phyloP scores from a whole-genome alignment of 164 flowering plant species.

The Buxus sempervirens region DNA sequence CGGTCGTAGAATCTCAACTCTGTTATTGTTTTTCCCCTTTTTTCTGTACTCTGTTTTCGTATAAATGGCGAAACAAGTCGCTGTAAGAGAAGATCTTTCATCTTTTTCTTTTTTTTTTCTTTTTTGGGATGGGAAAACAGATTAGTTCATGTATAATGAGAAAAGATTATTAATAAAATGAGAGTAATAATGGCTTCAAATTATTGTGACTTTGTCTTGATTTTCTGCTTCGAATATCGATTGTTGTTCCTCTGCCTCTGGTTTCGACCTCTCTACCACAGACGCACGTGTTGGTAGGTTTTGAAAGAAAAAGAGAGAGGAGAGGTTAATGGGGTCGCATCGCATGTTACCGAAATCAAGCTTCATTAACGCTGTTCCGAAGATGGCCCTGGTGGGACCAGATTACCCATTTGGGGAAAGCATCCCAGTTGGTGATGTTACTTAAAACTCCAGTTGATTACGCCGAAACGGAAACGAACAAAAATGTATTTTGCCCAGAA shows the following conservation, averaged over 20 bases:
- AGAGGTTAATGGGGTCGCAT: not conserved
- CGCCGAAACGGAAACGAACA: no score
- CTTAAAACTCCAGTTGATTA: no score
- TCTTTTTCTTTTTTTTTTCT: no score
- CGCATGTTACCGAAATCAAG: no score
- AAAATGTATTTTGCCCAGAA: no score
- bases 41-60: conserved; percentile 5
- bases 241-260: conserved; percentile 8
- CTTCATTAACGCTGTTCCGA: no score
- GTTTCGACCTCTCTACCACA: conserved; percentile 10
- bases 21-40: not conserved
- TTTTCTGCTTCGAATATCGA: no score
- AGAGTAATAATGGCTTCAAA: no score
- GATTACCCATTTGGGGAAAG: no score
- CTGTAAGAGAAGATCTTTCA: conserved; percentile 21
- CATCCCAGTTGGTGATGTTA: no score
- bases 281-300: conserved; percentile 21
- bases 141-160: not conserved
- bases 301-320: no score
- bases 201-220: no score
- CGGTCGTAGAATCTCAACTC: conserved; percentile 29
- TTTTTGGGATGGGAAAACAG: conserved; percentile 1
- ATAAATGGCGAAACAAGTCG: conserved; percentile 24
- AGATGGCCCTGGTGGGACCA: not conserved
- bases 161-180: not conserved